Base-by-base conservation (phyloP, 2,329 filamentous ascomycete species). In the Neophaeococcomyces mojaviensis region DNA sequence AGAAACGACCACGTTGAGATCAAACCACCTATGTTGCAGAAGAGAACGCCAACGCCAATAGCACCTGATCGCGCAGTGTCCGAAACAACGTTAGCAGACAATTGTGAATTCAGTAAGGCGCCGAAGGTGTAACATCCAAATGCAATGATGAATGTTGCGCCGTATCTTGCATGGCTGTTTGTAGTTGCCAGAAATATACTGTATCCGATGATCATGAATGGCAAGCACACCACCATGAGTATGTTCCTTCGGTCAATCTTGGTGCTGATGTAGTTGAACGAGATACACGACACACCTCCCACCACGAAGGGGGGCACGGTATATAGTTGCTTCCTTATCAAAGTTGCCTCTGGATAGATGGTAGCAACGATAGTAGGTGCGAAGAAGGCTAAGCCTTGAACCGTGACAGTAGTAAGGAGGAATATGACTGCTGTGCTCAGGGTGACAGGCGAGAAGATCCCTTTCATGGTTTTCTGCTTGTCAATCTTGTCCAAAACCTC, bases 221-320 rank as follows among this genome's bases (percentile, higher is more conserved):
- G 57, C 0, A 79, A 73, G 1, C 69, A 70, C 13, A 71, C 47
- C 39, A 82, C 71, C 56, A 85, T 73, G 61, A 83, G 78, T 32
- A 82, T 68, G 28, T 76, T 70, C 6, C 83, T 72, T 1, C 64
- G n/a, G 18, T 46, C 43, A 13, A 39, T 8, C 86, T 80, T 46
- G 73, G 66, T 10, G 74, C 72, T 74, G 78, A 83, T 58, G 74
- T 78, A 3, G 82, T 59, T 46, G 41, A 84, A 66, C 0, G 79
- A 58, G 0, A 86, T 46, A 0, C 77, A 81, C 61, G 84, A 84
- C 60, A 85, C 78, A 0, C 58, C 81, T 0, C 82, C 83, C 0
- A 86, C 77, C 0, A 81, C 63, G 56, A 86, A 87, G 0, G 82
- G 82, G 0, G 83, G 84, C 0, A 86, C 83, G 0, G 82, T 86